These are phyloP conservation scores for Vitis rotundifolia DNA, from an alignment of 164 flowering plant genomes.

Conservation along the genomic window DNA sequence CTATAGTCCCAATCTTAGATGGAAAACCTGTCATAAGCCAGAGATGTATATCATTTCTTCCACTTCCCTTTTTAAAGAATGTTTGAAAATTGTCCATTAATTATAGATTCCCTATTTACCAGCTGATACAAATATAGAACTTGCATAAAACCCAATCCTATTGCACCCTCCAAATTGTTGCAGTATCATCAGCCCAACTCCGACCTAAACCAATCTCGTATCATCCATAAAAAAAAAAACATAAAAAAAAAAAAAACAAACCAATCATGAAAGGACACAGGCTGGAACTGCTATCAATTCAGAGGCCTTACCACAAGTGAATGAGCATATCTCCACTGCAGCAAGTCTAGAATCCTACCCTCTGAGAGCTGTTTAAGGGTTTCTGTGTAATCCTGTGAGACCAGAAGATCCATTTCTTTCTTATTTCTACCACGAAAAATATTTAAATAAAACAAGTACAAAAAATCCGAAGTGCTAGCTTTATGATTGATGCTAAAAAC, in stretches of 20 bases:
- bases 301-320: conserved; percentile 49
- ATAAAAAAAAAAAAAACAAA: no score
- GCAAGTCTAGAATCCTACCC: conserved; percentile 26
- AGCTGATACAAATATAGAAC: conserved; percentile 34
- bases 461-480: no score
- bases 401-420: neutral
- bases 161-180: conserved; percentile 63
- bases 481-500: neutral
- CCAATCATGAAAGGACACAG: neutral
- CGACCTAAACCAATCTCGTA: conserved; percentile 36
- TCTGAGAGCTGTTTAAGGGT: conserved; percentile 8
- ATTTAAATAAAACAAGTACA: no score
- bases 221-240: conserved; percentile 4
- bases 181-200: conserved; percentile 71
- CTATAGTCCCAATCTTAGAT: conserved; percentile 20
- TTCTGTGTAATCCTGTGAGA: conserved; percentile 42
- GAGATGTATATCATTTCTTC: no score
- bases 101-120: neutral
- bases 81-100: neutral
- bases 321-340: conserved; percentile 41
- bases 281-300: neutral
- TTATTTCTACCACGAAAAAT: neutral
- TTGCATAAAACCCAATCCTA: conserved; percentile 55
- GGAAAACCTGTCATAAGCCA: conserved; percentile 25
- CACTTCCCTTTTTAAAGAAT: neutral